These are phyloP conservation scores for Fragaria nilgerrensis DNA, from an alignment of 306 rosid genomes.

Conservation along the genomic window DNA sequence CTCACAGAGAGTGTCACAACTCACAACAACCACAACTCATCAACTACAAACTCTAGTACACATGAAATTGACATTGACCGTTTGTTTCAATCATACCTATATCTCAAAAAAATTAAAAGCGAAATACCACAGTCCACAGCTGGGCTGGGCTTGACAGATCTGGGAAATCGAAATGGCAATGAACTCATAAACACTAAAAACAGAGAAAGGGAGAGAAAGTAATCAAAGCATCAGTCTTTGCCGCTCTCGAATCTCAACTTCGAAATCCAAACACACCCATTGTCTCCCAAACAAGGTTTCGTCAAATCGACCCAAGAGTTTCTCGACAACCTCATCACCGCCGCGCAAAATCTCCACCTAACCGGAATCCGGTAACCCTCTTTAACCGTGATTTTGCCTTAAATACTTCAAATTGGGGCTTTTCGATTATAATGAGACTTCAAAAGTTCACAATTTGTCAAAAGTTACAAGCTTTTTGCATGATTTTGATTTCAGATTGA, in stretches of 20 bases:
- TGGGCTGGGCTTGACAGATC: too few species aligned
- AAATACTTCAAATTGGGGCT: neutral
- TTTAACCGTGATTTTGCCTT: neutral
- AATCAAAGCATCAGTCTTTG: neutral
- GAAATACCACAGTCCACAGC: too few species aligned
- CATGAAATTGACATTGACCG: too few species aligned
- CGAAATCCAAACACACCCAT: neutral
- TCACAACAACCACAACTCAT: too few species aligned
- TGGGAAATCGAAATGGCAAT: too few species aligned
- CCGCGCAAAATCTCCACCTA: constrained; percentile 7
- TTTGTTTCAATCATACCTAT: too few species aligned
- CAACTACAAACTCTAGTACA: too few species aligned
- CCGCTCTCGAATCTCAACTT: neutral
- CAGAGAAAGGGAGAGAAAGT: neutral
- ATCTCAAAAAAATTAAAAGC: too few species aligned
- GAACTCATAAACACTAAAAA: neutral
- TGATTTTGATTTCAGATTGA: constrained; percentile 52
- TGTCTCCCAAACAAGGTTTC: constrained; percentile 34
- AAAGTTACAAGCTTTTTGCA: neutral
- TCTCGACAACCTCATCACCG: constrained; percentile 38
- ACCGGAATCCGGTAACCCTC: constrained; percentile 60
- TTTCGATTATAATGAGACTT: neutral
- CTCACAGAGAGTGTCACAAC: too few species aligned
- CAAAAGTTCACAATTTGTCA: neutral
- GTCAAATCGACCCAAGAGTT: constrained; percentile 52